Evolutionary conservation across 2,329 filamentous ascomycete genomes (phyloP).

Genomic region (Fonsecaea erecta): DNA sequence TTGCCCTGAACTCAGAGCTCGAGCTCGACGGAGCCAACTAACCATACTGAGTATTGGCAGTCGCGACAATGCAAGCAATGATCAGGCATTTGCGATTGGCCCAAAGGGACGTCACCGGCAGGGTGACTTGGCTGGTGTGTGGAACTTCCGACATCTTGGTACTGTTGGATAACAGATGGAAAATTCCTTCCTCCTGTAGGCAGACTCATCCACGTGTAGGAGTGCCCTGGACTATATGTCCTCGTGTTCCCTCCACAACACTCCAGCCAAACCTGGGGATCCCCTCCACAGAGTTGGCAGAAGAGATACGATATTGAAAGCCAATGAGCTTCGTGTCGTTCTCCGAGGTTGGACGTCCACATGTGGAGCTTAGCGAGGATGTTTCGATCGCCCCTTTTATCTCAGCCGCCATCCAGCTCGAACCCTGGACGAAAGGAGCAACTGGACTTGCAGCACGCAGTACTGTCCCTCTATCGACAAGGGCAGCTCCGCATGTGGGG

Average conservation of each 20-base stretch:
- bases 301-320: background rate
- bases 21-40: background rate
- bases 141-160: constrained; percentile 15
- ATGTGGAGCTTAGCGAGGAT: constrained; percentile 4
- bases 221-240: background rate
- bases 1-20: background rate
- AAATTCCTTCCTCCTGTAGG: background rate
- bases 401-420: background rate
- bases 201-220: background rate
- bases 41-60: constrained; percentile 14
- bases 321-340: background rate
- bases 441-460: constrained; percentile 2
- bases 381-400: background rate
- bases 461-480: background rate
- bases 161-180: constrained; percentile 5
- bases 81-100: constrained; percentile 12
- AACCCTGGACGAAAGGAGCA: background rate
- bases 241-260: constrained; percentile 2
- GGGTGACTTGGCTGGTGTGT: constrained; percentile 11
- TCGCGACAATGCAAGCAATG: constrained; percentile 12
- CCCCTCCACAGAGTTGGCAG: constrained; percentile 1
- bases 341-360: background rate
- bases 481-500: constrained; percentile 7
- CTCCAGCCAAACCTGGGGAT: background rate
- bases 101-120: constrained; percentile 15